Evolutionary conservation across 108 stramenopile genomes (phyloP).

Genomic region (Cylindrotheca fusiformis): DNA sequence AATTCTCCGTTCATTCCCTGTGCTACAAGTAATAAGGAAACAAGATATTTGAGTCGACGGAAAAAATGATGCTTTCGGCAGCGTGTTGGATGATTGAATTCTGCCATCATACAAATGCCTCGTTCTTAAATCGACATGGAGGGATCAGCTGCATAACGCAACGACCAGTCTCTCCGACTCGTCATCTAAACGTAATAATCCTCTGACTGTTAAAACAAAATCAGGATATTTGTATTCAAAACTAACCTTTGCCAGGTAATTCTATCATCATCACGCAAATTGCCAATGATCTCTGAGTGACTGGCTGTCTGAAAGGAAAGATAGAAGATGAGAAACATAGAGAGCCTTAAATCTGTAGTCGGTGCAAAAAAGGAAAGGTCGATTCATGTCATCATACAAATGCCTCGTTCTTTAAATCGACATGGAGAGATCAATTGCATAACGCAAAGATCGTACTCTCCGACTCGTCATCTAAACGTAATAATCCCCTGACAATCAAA

Average conservation of each 20-base stretch:
- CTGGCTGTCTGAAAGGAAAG: no score
- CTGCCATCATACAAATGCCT: slow-evolving; percentile 48
- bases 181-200: slow-evolving; percentile 41
- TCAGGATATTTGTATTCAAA: no score
- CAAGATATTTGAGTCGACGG: no score
- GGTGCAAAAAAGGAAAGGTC: neutral
- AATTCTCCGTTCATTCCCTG: no score
- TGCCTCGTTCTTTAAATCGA: slow-evolving; percentile 50
- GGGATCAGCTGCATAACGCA: slow-evolving; percentile 27
- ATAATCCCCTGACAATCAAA: neutral
- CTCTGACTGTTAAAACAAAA: slow-evolving; percentile 1
- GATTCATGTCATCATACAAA: slow-evolving; percentile 36
- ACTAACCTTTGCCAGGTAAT: no score
- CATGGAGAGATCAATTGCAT: slow-evolving; percentile 31
- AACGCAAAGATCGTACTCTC: slow-evolving; percentile 31
- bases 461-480: slow-evolving; percentile 48
- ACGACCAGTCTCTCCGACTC: slow-evolving; percentile 38
- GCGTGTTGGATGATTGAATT: no score
- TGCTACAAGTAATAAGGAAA: no score
- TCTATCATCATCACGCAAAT: no score
- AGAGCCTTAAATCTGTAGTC: no score
- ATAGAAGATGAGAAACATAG: no score
- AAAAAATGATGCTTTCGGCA: no score
- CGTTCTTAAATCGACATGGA: slow-evolving; percentile 47
- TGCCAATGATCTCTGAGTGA: no score